A percentile compares a stretch with the other conserved stretches of the same genome.
phyloP scores from a whole-genome alignment of 768 basidiomycete genomes.

The Xanthoconium stramineum region DNA sequence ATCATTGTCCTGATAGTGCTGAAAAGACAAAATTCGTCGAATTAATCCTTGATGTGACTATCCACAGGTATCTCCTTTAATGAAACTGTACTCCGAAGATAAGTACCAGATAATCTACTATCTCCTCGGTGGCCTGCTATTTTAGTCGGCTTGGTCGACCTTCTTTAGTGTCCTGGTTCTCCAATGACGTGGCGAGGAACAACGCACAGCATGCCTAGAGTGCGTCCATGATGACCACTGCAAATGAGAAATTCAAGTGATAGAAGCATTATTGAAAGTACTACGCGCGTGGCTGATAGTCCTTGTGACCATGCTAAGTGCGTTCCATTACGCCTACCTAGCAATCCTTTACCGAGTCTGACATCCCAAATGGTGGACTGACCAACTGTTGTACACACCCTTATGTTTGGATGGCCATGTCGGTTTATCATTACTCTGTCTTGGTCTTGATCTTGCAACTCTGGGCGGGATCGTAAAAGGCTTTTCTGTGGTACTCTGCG shows the following conservation, averaged over 20 bases:
- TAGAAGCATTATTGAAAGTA: constrained; percentile 19
- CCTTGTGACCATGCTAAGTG: constrained; percentile 20
- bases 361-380: constrained; percentile 21
- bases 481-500: constrained; percentile 18
- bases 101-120: constrained; percentile 31
- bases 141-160: constrained; percentile 31
- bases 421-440: background rate
- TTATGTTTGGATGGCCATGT: background rate
- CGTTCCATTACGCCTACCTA: background rate
- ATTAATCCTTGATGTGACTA: background rate
- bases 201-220: constrained; percentile 36
- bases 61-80: constrained; percentile 28
- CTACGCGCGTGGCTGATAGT: constrained; percentile 30
- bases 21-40: background rate
- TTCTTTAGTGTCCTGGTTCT: constrained; percentile 40
- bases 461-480: constrained; percentile 21
- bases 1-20: constrained; percentile 31
- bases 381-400: constrained; percentile 9
- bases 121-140: constrained; percentile 37
- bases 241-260: constrained; percentile 2
- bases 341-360: background rate
- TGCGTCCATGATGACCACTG: constrained; percentile 36
- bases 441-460: constrained; percentile 15
- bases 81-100: constrained; percentile 19
- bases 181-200: constrained; percentile 37